Base-by-base conservation (phyloP, 371 early-diverging fungal genomes). In the Mucor racemosus region DNA sequence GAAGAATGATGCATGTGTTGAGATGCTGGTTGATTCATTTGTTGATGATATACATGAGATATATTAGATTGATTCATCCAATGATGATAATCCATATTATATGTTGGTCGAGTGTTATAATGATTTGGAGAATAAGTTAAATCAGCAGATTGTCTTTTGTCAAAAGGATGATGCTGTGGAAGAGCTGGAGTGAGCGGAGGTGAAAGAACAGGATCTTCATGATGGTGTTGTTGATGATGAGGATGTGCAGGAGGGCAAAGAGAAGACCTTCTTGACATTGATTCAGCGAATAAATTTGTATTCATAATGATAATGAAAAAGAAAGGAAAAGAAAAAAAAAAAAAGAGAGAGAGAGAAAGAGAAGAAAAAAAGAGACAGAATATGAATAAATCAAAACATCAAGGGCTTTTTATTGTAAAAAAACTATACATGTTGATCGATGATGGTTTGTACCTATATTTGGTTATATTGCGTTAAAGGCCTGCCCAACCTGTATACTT, bases 131-230 rank as follows among this genome's bases (percentile, higher is more conserved):
- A 54, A 40, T 64, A 64, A 15, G 64, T 55, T 17, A 73, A 26
- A 34, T 78, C 74, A 15, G 67, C 48, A 15, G 78, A 73, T 34
- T 73, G 73, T 58, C 73, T 78, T 46, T 73, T 71, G 44, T 76
- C 74, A 58, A 76, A 79, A 17, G 79, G 71, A 48, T 67, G 74
- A 40, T 75, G 76, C 34, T 68, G 80, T 26, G 80, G 69, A 31
- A 80, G 58, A 26, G 80, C 74, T 36, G 80, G 80, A 38, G 80
- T 80, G 44, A 77, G 66, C 15, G 80, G 80, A 34, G 80, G 80
- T 59, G 80, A 80, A 42, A 80, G 64, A n/a, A 77, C 78, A 44
- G 73, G 65, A 36, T 76, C 73, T 34, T 73, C 64, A 42, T 77
- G 72, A 46, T 58, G 64, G 38, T 58, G 64, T n/a, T 58, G 58